Base-by-base conservation (phyloP, 805 yeast species). In the Barnettozyma wickerhamii region DNA sequence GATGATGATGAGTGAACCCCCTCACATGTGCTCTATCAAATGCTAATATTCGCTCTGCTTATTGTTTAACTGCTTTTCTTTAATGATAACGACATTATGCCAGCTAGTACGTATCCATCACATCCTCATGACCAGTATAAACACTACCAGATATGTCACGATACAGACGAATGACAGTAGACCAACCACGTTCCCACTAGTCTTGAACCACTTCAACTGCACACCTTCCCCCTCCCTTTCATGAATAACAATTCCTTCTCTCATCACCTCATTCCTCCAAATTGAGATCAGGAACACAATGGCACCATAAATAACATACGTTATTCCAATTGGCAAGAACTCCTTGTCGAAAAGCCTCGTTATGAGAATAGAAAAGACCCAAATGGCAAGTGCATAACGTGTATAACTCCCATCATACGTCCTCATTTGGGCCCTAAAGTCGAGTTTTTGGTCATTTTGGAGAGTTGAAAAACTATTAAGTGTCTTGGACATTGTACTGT, bases 401-500 rank as follows among this genome's bases (percentile, higher is more conserved):
- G 82, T 68, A 54, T 86, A 85, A 2, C 95, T 90, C 0, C 95
- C 95, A 55, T 85, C 93, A 53, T 84, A 85, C 0, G 95, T 85
- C 42, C 95, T 61, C 60, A 85, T 93, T 51, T 82, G 83, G 0
- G 91, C 93, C 50, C 26, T 9, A 23, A 23, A 23, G 26, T 23
- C 26, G 26, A 23, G 26, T 23, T 23, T 23, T 23, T 23, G 26
- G 12, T 23, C 12, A 12, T 3, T 23, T 23, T 23, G 2, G 2
- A 23, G 26, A 9, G 26, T 23, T 2, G 26, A 23, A 12, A 23
- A 23, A 9, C 26, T 23, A 9, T 9, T 23, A 12, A 23, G 26
- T 3, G 26, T 23, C 12, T 9, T 9, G 12, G 26, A 12, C 26
- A 23, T 23, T n/a, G n/a, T n/a, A n/a, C n/a, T n/a, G n/a, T n/a